phyloP scores from a whole-genome alignment of 2,329 filamentous ascomycete genomes.

The Saccharata proteae region DNA sequence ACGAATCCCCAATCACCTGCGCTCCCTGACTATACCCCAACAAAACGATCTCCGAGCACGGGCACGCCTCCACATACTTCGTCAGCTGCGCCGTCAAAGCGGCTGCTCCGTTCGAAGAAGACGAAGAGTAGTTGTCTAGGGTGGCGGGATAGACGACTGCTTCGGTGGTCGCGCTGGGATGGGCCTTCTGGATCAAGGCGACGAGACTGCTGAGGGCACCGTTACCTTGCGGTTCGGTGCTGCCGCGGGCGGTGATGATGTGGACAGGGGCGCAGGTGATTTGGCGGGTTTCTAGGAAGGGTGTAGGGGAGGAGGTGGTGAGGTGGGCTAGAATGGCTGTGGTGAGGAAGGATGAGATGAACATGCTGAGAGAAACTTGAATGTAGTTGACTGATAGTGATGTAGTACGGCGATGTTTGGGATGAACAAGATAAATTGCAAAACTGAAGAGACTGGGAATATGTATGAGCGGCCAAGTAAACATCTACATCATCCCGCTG shows the following conservation, averaged over 20 bases:
- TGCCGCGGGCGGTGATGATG: conserved; percentile 4
- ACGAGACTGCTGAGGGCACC: conserved; percentile 3
- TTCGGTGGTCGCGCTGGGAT: conserved; percentile 4
- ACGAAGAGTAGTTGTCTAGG: conserved; percentile 1
- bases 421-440: no score
- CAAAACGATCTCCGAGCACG: conserved; percentile 17
- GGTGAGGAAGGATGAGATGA: background rate
- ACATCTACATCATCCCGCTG: no score
- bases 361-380: no score
- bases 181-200: conserved; percentile 1
- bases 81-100: background rate
- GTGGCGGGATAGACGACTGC: conserved; percentile 4
- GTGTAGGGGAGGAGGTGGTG: background rate
- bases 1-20: conserved; percentile 17
- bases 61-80: conserved; percentile 12
- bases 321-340: background rate
- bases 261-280: conserved; percentile 3
- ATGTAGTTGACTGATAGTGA: no score
- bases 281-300: conserved; percentile 2
- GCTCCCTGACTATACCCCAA: conserved; percentile 22
- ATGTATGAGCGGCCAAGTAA: no score
- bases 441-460: no score
- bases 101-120: conserved; percentile 1
- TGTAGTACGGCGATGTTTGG: no score
- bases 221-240: background rate